phyloP scores from a whole-genome alignment of 345 rosid species.

The Citrus hindsii region DNA sequence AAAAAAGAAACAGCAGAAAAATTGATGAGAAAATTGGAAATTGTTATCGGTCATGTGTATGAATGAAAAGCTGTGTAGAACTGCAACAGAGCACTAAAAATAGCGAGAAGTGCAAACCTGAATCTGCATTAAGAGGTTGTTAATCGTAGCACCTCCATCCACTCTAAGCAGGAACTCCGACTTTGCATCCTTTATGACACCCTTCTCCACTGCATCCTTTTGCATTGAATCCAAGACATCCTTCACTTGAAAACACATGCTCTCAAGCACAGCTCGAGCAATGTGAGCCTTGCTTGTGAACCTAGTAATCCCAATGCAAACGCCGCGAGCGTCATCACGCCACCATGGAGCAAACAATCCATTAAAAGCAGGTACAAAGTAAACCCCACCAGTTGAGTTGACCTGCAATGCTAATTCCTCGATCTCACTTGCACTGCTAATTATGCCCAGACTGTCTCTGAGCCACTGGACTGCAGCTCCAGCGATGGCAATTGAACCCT shows the following conservation, averaged over 20 bases:
- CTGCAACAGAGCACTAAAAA: not conserved
- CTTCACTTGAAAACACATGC: slow-evolving; percentile 95
- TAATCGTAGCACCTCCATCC: slow-evolving; percentile 92
- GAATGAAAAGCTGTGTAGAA: not conserved
- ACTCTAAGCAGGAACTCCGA: slow-evolving; percentile 36
- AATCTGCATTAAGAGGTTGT: slow-evolving; percentile 91
- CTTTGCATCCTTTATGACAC: slow-evolving; percentile 2
- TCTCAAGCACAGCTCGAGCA: slow-evolving; percentile 92
- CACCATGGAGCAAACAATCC: slow-evolving; percentile 98
- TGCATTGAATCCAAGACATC: slow-evolving; percentile 94
- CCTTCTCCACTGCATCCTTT: slow-evolving; percentile 70
- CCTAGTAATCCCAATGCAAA: slow-evolving; percentile 83
- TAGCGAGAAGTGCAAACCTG: slow-evolving; percentile 49
- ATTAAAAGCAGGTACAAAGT: slow-evolving; percentile 94
- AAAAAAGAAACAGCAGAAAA: not conserved
- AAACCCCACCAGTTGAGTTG: slow-evolving; percentile 76
- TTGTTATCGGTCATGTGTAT: not conserved
- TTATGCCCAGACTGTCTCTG: slow-evolving; percentile 79
- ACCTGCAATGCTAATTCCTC: slow-evolving; percentile 70
- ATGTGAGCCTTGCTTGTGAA: slow-evolving; percentile 79
- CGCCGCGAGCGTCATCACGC: slow-evolving; percentile 98
- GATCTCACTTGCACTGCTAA: slow-evolving; percentile 58
- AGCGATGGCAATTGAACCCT: slow-evolving; percentile 96
- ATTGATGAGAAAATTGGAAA: not conserved
- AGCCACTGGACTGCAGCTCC: slow-evolving; percentile 99